phyloP scores from a whole-genome alignment of 2,329 filamentous ascomycete species.

The Cercospora sp. region DNA sequence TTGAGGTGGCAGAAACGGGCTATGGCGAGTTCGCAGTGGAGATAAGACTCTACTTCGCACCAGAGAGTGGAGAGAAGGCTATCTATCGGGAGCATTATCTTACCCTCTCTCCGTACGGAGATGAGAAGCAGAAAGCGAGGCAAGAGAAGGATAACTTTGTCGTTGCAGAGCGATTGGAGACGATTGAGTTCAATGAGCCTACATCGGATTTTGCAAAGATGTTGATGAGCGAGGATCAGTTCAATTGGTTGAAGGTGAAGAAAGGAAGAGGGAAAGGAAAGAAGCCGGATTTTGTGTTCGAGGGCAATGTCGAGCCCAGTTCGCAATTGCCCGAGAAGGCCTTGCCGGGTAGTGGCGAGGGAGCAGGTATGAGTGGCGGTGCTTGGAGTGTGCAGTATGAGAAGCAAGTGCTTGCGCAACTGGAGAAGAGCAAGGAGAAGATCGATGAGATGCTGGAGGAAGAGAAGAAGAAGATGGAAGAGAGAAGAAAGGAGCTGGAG shows the following conservation, averaged over 20 bases:
- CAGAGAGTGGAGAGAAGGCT: slow-evolving; percentile 86
- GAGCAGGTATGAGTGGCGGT: slow-evolving; percentile 57
- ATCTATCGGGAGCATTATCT: slow-evolving; percentile 94
- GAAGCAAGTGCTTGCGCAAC: slow-evolving; percentile 33
- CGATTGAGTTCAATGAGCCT: slow-evolving; percentile 96
- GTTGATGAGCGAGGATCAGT: slow-evolving; percentile 71
- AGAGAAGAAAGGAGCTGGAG: slow-evolving; percentile 34
- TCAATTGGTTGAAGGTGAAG: slow-evolving; percentile 54
- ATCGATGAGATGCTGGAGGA: slow-evolving; percentile 49
- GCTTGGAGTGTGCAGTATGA: slow-evolving; percentile 47
- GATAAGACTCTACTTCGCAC: slow-evolving; percentile 89
- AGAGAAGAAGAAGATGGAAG: slow-evolving; percentile 34
- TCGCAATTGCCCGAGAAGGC: slow-evolving; percentile 71
- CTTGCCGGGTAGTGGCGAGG: slow-evolving; percentile 68
- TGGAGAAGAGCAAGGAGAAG: slow-evolving; percentile 62
- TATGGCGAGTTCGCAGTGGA: slow-evolving; percentile 99
- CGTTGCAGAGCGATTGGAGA: slow-evolving; percentile 80
- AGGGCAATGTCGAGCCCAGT: slow-evolving; percentile 60
- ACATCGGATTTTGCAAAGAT: slow-evolving; percentile 88
- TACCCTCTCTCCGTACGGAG: slow-evolving; percentile 84
- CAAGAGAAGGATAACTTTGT: slow-evolving; percentile 66
- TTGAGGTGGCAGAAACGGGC: slow-evolving; percentile 85
- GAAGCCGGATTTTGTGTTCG: slow-evolving; percentile 52
- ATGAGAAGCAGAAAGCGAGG: slow-evolving; percentile 68
- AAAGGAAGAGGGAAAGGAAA: slow-evolving; percentile 58